Evolutionary conservation across 2,329 filamentous ascomycete genomes (phyloP).

Genomic region (Microdochium bolleyi): DNA sequence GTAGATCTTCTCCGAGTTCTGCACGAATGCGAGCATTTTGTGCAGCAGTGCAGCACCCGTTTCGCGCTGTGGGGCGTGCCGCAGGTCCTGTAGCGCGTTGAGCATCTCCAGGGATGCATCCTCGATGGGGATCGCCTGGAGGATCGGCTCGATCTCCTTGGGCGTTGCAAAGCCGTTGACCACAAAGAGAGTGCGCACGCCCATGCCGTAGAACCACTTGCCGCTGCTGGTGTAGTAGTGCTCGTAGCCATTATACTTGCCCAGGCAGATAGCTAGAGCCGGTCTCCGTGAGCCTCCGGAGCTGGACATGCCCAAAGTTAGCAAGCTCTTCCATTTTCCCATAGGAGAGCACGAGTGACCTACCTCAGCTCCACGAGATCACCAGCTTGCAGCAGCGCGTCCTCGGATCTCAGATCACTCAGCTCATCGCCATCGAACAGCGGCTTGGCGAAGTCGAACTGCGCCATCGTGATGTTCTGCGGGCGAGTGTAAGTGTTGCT

Average conservation of each 20-base stretch:
- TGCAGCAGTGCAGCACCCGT: slow-evolving; percentile 33
- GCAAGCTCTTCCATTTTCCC: background rate
- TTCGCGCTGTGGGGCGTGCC: slow-evolving; percentile 31
- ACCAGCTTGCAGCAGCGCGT: slow-evolving; percentile 27
- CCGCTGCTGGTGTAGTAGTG: slow-evolving; percentile 48
- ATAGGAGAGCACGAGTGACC: background rate
- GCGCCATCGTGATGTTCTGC: slow-evolving; percentile 18
- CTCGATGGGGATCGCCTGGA: slow-evolving; percentile 25
- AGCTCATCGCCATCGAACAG: slow-evolving; percentile 28
- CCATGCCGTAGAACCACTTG: slow-evolving; percentile 37
- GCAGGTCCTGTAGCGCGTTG: slow-evolving; percentile 28
- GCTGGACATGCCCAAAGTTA: slow-evolving; percentile 8
- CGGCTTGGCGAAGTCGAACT: slow-evolving; percentile 18
- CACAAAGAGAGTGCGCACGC: slow-evolving; percentile 38
- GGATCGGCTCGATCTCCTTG: slow-evolving; percentile 31
- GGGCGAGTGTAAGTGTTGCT: slow-evolving; percentile 27
- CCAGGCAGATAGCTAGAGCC: slow-evolving; percentile 44
- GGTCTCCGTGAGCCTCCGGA: slow-evolving; percentile 32
- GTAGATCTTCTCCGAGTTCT: slow-evolving; percentile 33
- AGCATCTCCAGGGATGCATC: slow-evolving; percentile 18
- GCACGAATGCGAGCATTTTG: slow-evolving; percentile 38
- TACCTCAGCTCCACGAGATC: slow-evolving; percentile 44
- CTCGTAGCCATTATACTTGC: slow-evolving; percentile 38
- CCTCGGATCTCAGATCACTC: slow-evolving; percentile 23
- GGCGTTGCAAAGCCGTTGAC: slow-evolving; percentile 35